These are phyloP conservation scores for Pezicula radicicola DNA, from an alignment of 2,329 filamentous ascomycete species.

Conservation along the genomic window DNA sequence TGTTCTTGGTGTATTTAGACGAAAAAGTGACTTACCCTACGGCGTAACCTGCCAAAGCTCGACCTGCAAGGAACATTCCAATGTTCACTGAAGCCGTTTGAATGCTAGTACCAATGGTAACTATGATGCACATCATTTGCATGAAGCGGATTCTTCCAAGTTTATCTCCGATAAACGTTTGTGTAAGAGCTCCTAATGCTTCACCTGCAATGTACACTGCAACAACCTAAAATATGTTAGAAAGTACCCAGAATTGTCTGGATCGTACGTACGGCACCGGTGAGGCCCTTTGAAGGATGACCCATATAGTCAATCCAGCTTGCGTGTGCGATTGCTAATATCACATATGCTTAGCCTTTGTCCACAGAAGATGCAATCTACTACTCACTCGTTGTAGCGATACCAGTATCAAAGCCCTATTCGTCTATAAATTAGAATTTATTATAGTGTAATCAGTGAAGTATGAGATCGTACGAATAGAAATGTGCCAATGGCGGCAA, in stretches of 20 bases:
- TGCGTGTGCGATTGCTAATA: conserved; percentile 51
- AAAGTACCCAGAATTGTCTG: background rate
- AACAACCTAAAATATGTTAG: conserved; percentile 38
- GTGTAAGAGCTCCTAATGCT: conserved; percentile 49
- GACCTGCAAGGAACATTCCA: conserved; percentile 50
- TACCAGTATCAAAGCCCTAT: conserved; percentile 59
- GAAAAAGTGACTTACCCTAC: conserved; percentile 33
- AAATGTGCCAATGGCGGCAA: conserved; percentile 57
- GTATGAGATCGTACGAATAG: conserved; percentile 43
- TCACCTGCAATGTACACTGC: conserved; percentile 59
- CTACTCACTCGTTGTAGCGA: conserved; percentile 52
- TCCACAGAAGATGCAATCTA: background rate
- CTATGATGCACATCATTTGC: conserved; percentile 49
- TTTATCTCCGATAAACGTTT: conserved; percentile 51
- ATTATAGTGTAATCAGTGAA: background rate
- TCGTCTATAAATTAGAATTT: background rate
- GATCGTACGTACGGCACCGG: conserved; percentile 41
- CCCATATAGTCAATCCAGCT: conserved; percentile 59
- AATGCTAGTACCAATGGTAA: conserved; percentile 50
- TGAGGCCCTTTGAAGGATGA: conserved; percentile 50
- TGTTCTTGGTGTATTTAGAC: background rate
- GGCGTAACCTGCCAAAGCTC: conserved; percentile 42
- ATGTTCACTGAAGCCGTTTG: conserved; percentile 53
- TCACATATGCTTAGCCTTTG: conserved; percentile 1
- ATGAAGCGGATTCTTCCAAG: conserved; percentile 52